Evolutionary conservation across 208 protist genomes (phyloP).

Genomic region (Acanthamoeba castellanii): DNA sequence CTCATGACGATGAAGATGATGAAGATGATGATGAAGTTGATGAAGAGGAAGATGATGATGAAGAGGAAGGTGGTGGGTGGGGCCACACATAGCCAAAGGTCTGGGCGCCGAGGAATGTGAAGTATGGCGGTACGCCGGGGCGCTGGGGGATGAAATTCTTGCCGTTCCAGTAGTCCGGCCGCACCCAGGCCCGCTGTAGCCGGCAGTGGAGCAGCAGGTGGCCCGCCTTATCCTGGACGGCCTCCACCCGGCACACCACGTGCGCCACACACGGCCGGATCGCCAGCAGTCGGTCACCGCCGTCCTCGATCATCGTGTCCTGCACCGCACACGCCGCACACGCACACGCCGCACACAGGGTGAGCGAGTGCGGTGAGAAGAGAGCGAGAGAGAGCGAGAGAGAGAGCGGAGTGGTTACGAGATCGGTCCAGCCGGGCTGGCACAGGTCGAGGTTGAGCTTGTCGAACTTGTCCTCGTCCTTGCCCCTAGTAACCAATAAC

Average conservation of each 20-base stretch:
- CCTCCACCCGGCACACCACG: slow-evolving; percentile 11
- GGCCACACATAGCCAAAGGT: slow-evolving; percentile 53
- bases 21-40: background rate
- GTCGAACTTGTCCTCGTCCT: slow-evolving; percentile 68
- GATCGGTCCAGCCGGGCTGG: slow-evolving; percentile 46
- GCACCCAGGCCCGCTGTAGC: slow-evolving; percentile 36
- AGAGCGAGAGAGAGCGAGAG: background rate
- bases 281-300: background rate
- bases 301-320: background rate
- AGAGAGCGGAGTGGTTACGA: background rate
- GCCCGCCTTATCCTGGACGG: slow-evolving; percentile 45
- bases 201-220: slow-evolving; percentile 51
- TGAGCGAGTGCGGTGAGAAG: background rate
- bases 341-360: too few relatives aligned
- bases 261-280: slow-evolving; percentile 53
- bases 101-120: slow-evolving; percentile 73
- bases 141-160: slow-evolving; percentile 63
- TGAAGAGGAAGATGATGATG: background rate
- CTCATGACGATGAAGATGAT: too few relatives aligned
- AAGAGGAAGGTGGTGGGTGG: background rate
- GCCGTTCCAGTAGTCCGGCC: slow-evolving; percentile 69
- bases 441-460: slow-evolving; percentile 61
- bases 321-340: background rate
- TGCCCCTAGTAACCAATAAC: slow-evolving; percentile 3
- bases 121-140: slow-evolving; percentile 50